Percentiles rank a stretch among this genome's conserved stretches.
phyloP scores from a whole-genome alignment of 306 rosid genomes.

The Inga laurina region DNA sequence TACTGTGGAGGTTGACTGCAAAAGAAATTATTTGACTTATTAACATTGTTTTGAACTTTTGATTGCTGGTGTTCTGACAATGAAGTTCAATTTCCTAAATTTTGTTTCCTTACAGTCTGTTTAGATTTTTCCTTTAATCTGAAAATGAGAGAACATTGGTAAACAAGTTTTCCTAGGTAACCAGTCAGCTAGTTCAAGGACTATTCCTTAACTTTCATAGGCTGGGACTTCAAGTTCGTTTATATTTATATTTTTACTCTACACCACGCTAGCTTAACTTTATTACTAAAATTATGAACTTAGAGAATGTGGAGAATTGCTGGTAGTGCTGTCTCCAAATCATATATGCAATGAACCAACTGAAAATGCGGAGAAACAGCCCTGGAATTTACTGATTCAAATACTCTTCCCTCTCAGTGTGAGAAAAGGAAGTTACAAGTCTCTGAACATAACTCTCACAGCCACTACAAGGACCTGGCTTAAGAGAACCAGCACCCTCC shows the following conservation, averaged over 20 bases:
- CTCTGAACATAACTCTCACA: no score
- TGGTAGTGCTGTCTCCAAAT: no score
- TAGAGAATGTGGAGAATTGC: background rate
- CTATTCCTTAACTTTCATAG: background rate
- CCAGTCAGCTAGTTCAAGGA: slow-evolving; percentile 10
- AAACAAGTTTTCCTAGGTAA: background rate
- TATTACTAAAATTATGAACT: no score
- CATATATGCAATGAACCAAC: background rate
- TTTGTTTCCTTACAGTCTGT: slow-evolving; percentile 11
- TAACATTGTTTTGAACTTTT: background rate
- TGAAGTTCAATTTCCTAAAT: slow-evolving; percentile 1
- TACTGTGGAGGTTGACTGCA: slow-evolving; percentile 51
- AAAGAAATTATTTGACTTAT: slow-evolving; percentile 36
- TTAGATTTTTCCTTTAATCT: background rate
- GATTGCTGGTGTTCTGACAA: slow-evolving; percentile 3
- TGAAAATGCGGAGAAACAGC: no score
- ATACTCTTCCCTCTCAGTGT: no score
- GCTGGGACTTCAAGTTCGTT: background rate
- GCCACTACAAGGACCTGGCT: no score
- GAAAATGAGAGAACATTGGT: background rate
- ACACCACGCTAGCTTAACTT: background rate
- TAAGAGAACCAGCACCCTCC: no score
- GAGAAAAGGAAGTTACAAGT: no score
- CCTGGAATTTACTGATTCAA: no score
- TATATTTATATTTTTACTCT: background rate